These are phyloP conservation scores for Rhytidhysteron rufulum DNA, from an alignment of 2,329 filamentous ascomycete genomes.

Conservation along the genomic window DNA sequence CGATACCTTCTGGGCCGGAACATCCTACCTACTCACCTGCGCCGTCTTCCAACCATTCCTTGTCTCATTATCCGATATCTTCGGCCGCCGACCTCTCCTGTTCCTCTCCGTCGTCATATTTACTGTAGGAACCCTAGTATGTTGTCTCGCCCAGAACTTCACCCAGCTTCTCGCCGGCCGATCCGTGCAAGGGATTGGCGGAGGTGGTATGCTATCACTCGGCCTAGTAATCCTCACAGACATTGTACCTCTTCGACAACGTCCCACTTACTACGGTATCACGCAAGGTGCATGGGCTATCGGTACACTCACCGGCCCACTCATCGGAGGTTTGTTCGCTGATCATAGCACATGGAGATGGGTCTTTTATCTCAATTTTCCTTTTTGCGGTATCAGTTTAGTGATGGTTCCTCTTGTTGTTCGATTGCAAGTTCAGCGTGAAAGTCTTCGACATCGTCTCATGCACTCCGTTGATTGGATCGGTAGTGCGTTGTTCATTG, in stretches of 20 bases:
- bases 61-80: conserved; percentile 21
- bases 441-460: conserved; percentile 33
- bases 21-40: conserved; percentile 18
- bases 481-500: conserved; percentile 44
- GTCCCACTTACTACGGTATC: conserved; percentile 46
- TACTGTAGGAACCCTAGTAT: conserved; percentile 44
- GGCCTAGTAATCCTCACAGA: conserved; percentile 50
- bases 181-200: conserved; percentile 49
- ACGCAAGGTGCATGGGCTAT: conserved; percentile 49
- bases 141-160: conserved; percentile 44
- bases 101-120: conserved; percentile 36
- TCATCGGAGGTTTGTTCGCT: conserved; percentile 47
- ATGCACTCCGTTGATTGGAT: conserved; percentile 49
- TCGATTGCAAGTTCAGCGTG: conserved; percentile 47
- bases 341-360: conserved; percentile 44
- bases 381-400: conserved; percentile 43
- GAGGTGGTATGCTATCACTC: conserved; percentile 48
- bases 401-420: conserved; percentile 46
- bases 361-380: conserved; percentile 38
- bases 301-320: conserved; percentile 47
- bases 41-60: conserved; percentile 26
- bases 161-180: conserved; percentile 49
- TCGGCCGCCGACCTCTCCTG: conserved; percentile 20
- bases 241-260: conserved; percentile 48
- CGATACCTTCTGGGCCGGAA: conserved; percentile 60